These are phyloP conservation scores for Lactarius psammicola DNA, from an alignment of 768 basidiomycete genomes.

Conservation along the genomic window DNA sequence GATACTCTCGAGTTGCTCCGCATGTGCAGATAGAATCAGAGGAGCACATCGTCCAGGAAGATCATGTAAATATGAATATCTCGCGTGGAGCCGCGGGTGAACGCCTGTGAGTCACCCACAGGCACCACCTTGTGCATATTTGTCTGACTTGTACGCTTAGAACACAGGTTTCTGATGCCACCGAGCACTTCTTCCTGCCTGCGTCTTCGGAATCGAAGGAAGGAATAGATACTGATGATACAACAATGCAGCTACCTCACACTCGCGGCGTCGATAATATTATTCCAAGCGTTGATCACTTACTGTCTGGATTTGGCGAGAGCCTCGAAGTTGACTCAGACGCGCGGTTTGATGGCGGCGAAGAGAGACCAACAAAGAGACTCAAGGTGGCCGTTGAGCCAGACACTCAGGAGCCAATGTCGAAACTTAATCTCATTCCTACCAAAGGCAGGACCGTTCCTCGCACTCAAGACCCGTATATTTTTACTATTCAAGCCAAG, in stretches of 20 bases:
- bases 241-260: slow-evolving; percentile 6
- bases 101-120: slow-evolving; percentile 5
- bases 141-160: not conserved
- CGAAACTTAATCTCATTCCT: slow-evolving; percentile 6
- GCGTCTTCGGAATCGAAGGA: slow-evolving; percentile 10
- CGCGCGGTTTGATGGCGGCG: slow-evolving; percentile 12
- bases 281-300: slow-evolving; percentile 1
- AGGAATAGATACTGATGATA: slow-evolving; percentile 14
- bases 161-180: not conserved
- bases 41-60: slow-evolving; percentile 10
- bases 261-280: slow-evolving; percentile 10
- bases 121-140: not conserved
- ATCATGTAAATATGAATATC: slow-evolving; percentile 11
- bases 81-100: slow-evolving; percentile 16
- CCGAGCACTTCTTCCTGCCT: slow-evolving; percentile 16
- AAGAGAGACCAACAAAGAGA: slow-evolving; percentile 24
- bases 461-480: slow-evolving; percentile 20
- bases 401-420: slow-evolving; percentile 1
- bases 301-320: slow-evolving; percentile 4
- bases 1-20: not conserved
- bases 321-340: slow-evolving; percentile 11
- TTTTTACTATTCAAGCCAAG: slow-evolving; percentile 23
- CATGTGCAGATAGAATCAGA: slow-evolving; percentile 14
- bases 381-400: slow-evolving; percentile 14
- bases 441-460: slow-evolving; percentile 3